A percentile compares a stretch with the other conserved stretches of the same genome.
Conservation (phyloP, 805 yeast species). For the Sugiyamaella lignohabitans region DNA sequence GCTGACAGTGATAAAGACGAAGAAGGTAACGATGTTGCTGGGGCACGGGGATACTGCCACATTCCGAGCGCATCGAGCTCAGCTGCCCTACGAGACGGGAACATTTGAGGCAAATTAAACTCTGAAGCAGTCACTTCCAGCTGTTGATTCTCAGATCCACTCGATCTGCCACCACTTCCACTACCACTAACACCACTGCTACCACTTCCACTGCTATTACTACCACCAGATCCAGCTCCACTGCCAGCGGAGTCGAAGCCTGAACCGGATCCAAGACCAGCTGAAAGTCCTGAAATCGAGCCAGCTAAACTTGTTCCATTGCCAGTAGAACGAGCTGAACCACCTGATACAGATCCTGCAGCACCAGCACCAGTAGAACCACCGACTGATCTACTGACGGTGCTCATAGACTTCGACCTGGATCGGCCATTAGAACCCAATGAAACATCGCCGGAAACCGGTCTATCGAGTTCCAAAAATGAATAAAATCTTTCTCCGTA, state of each 20-base stretch:
- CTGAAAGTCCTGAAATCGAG: not conserved
- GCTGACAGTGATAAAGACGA: not conserved
- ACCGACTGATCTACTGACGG: not conserved
- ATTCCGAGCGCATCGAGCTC: slow-evolving; percentile 18
- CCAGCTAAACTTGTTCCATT: not conserved
- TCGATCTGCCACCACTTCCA: not conserved
- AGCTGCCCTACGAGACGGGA: slow-evolving; percentile 22
- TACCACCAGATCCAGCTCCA: not conserved
- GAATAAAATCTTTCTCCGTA: slow-evolving; percentile 20
- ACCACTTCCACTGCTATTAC: not conserved
- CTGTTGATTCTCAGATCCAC: not conserved
- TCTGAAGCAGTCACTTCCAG: slow-evolving; percentile 7
- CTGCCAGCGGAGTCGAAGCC: not conserved
- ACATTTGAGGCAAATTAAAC: slow-evolving; percentile 22
- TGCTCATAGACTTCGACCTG: not conserved
- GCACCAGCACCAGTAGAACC: not conserved
- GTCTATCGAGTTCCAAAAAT: slow-evolving; percentile 1
- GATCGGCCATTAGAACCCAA: not conserved
- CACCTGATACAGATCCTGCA: not conserved
- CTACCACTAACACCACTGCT: not conserved
- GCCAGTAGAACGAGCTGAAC: not conserved
- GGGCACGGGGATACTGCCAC: not conserved
- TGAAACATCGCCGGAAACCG: not conserved
- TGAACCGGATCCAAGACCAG: too few species aligned
- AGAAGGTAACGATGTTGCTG: not conserved